Evolutionary conservation across 2,329 filamentous ascomycete species (phyloP), one percentile per base, ranked within the genome.

Genomic region (Penicillium sp.): DNA sequence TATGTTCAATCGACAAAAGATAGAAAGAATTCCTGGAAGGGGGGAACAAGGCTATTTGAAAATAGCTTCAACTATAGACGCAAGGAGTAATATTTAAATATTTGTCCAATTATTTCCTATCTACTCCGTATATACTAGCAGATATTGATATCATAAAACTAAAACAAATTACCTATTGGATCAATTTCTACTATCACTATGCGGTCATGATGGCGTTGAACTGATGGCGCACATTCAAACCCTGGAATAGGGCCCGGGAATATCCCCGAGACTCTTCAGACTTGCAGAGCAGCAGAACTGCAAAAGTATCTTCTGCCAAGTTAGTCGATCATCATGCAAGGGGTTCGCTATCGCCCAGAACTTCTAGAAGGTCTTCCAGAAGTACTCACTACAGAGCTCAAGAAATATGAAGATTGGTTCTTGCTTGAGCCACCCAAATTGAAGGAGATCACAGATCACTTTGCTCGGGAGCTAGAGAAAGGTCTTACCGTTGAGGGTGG

Each of bases 381-480:
- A 75, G 85, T 90, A 74, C 84, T 94, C 60, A 77, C 87, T 70
- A 71, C 78, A 50, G 87, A 95, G 78, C 89, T 96, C 69, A 85
- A 88, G 72, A 79, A 82, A 60, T 81, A 96, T 21, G 91, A 96
- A 78, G 82, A 90, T 60, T 78, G 87, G 59, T 95, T 97, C 76
- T 86, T 85, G 5, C 83, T 96, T 33, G 82, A 87, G 57, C 82
- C 82, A 0, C 75, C 82, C 38, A 92, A 89, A 79, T 83, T 96
- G 53, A 96, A 95, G 82, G 77, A 84, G 55, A 93, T 97, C 71
- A 91, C 90, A n/a, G 80, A 89, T 39, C 91, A 94, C 72, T 96
- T 96, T 70, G 82, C 92, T 40, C 80, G 80, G 11, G 92, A 97
- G 78, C 84, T 97, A 45, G 83, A 86, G 50, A 92, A 60, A 88